These are phyloP conservation scores for Agrocybe praecox DNA, from an alignment of 768 basidiomycete species.

Conservation along the genomic window DNA sequence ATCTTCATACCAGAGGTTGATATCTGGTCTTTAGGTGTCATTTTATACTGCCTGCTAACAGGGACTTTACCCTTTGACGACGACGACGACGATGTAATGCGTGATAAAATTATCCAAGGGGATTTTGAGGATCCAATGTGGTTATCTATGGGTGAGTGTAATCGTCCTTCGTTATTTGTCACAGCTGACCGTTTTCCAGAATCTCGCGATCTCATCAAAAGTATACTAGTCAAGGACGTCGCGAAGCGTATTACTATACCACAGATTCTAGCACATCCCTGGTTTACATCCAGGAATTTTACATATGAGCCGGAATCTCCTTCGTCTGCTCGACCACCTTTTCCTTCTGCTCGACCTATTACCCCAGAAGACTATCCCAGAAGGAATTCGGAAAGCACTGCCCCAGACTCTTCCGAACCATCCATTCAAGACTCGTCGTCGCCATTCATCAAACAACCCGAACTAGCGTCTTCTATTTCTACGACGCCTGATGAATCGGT, in stretches of 20 bases:
- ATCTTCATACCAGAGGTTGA: constrained; percentile 74
- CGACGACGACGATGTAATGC: constrained; percentile 85
- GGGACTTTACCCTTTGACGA: constrained; percentile 92
- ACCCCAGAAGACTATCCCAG: constrained; percentile 20
- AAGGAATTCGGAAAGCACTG: constrained; percentile 26
- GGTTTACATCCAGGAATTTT: constrained; percentile 63
- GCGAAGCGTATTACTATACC: constrained; percentile 76
- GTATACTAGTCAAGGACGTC: constrained; percentile 78
- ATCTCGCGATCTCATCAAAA: constrained; percentile 79
- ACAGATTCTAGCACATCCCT: constrained; percentile 82
- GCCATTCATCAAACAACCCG: constrained; percentile 35
- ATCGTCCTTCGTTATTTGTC: background rate
- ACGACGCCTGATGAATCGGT: constrained; percentile 58
- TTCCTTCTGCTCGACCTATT: constrained; percentile 21
- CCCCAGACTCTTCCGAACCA: constrained; percentile 51
- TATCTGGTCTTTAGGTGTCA: constrained; percentile 93
- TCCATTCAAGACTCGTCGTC: constrained; percentile 60
- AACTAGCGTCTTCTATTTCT: constrained; percentile 48
- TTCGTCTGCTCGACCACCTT: constrained; percentile 25
- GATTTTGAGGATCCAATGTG: constrained; percentile 93
- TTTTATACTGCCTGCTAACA: constrained; percentile 86
- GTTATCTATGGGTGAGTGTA: constrained; percentile 75
- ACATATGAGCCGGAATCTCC: constrained; percentile 36
- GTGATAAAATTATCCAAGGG: constrained; percentile 78
- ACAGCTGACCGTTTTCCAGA: constrained; percentile 48